Evolutionary conservation across 176 grass and related monocot species (phyloP), one percentile per base, ranked within the genome.

Genomic region (Metroxylon sagu): DNA sequence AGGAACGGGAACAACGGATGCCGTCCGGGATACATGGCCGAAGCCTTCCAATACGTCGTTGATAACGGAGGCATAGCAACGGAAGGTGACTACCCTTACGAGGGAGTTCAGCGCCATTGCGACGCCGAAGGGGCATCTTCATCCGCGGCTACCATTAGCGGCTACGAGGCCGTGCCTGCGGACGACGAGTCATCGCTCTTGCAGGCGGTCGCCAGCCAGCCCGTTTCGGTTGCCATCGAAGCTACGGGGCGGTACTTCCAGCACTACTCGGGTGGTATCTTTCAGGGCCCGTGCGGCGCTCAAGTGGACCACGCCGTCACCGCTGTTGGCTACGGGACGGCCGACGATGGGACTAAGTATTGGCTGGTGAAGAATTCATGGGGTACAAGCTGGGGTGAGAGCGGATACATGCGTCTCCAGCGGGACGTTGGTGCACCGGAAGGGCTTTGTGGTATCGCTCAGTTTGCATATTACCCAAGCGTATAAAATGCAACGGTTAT

Each of bases 351-450:
- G 16, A 69, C 31, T 5, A 84, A 84, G 57, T 88, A 82, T 70
- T 82, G 81, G 84, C 83, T 87, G 49, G 77, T 77, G 12, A 87
- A 81, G 66, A 93, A 87, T 65, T 87, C 88, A 35, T 93, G 83
- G 88, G 83, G 83, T 0, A 16, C 61, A 2, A 71, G 60, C 16
- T 93, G 88, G 88, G 88, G 88, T 30, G 80, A 78, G 0, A 65
- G 19, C 51, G 88, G 88, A 16, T 93, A 93, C 77, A 74, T 86
- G 8, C 53, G 30, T 15, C 39, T 90, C 67, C 71, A 74, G 43
- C 76, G 73, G 39, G 75, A 83, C n/a, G 17, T 76, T 3, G 21
- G 53, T 19, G 52, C 23, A 0, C 12, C 48, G 3, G 54, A 70
- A 21, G 83, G 83, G 26, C 59, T 80, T 26, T 87, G 88, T 65